Percentiles rank a stretch among this genome's conserved stretches.
Evolutionary conservation across 495 filamentous ascomycete genomes (phyloP).

Genomic region (Clohesyomyces aquaticus): DNA sequence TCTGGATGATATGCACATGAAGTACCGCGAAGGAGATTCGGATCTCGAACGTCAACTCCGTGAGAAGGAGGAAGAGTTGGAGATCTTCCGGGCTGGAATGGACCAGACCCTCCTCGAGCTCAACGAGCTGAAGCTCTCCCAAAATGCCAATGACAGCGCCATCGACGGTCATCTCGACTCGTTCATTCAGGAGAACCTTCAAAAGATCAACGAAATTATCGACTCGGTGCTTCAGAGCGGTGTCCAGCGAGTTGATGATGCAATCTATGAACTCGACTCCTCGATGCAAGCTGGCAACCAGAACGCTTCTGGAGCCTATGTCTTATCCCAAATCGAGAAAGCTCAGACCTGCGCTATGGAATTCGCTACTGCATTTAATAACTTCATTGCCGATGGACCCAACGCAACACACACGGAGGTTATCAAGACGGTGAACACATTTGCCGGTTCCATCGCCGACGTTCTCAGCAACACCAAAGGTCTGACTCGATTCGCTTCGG

Average conservation of each 20-base stretch:
- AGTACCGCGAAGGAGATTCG: conserved; percentile 76
- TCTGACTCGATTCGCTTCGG: conserved; percentile 87
- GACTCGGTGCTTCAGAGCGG: conserved; percentile 94
- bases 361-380: conserved; percentile 96
- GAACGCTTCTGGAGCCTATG: conserved; percentile 93
- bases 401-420: conserved; percentile 89
- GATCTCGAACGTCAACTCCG: conserved; percentile 82
- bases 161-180: conserved; percentile 90
- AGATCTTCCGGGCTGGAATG: conserved; percentile 95
- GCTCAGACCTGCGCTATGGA: conserved; percentile 92
- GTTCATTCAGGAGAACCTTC: conserved; percentile 78
- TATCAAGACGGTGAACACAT: conserved; percentile 88
- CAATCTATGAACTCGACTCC: conserved; percentile 94
- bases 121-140: conserved; percentile 70
- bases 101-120: conserved; percentile 91
- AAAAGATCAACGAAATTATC: conserved; percentile 96
- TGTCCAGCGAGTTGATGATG: conserved; percentile 93
- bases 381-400: conserved; percentile 94
- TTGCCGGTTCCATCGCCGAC: conserved; percentile 87
- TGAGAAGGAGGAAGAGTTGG: conserved; percentile 96
- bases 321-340: conserved; percentile 95
- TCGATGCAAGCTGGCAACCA: conserved; percentile 98
- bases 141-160: conserved; percentile 77
- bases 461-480: conserved; percentile 96
- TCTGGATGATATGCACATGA: conserved; percentile 79